Evolutionary conservation across 1,139 yeast genomes (phyloP).

Genomic region (Candida freyschussii): DNA sequence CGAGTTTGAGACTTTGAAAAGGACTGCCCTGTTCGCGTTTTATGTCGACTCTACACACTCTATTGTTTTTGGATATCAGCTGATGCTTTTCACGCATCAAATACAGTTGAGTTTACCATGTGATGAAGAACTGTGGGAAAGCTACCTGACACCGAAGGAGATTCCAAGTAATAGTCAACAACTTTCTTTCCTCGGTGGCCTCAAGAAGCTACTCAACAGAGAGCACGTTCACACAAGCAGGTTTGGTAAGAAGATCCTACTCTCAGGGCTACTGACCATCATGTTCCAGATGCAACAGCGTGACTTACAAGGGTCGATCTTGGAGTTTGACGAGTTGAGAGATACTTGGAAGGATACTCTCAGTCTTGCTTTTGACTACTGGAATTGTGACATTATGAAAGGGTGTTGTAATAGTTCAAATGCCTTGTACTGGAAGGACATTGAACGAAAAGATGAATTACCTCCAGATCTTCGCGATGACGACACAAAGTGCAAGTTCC

Average conservation of each 20-base stretch:
- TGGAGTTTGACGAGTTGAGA: constrained; percentile 39
- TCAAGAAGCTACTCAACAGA: constrained; percentile 52
- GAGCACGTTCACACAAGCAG: constrained; percentile 40
- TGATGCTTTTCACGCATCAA: constrained; percentile 64
- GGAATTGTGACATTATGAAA: constrained; percentile 40
- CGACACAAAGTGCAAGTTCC: constrained; percentile 48
- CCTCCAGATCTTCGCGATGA: constrained; percentile 21
- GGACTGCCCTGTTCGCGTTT: constrained; percentile 77
- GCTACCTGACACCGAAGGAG: constrained; percentile 30
- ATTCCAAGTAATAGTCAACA: constrained; percentile 27
- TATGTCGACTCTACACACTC: constrained; percentile 76
- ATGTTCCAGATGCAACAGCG: constrained; percentile 73
- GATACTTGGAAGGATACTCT: constrained; percentile 62
- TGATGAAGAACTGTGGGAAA: constrained; percentile 75
- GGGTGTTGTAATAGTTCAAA: constrained; percentile 33
- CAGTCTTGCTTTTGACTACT: constrained; percentile 56
- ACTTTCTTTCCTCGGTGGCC: constrained; percentile 45
- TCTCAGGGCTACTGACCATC: constrained; percentile 68
- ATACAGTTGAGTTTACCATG: constrained; percentile 75
- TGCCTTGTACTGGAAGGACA: constrained; percentile 15
- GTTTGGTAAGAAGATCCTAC: constrained; percentile 58
- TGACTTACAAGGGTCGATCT: constrained; percentile 51
- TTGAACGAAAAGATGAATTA: constrained; percentile 20
- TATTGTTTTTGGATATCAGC: constrained; percentile 72
- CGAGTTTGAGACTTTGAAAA: constrained; percentile 69